phyloP scores from a whole-genome alignment of 768 basidiomycete genomes.

The Serendipita indica region DNA sequence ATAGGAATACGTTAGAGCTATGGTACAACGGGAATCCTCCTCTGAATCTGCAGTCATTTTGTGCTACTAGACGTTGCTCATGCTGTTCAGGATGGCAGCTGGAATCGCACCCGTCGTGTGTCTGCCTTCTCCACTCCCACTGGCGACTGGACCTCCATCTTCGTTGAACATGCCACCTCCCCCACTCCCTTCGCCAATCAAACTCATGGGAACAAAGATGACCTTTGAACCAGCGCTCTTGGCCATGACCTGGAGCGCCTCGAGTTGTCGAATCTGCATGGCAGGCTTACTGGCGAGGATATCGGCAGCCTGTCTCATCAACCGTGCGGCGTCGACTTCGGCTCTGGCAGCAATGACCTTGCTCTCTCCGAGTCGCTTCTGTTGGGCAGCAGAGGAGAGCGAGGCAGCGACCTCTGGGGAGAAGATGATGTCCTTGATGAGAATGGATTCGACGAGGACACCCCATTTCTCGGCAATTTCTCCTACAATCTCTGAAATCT shows the following conservation, averaged over 20 bases:
- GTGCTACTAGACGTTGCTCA: not conserved
- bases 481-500: conserved; percentile 92
- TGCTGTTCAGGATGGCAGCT: conserved; percentile 1
- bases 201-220: conserved; percentile 75
- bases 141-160: conserved; percentile 8
- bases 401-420: conserved; percentile 78
- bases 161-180: conserved; percentile 1
- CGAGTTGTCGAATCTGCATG: conserved; percentile 95
- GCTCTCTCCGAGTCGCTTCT: conserved; percentile 91
- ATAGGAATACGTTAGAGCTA: too few relatives aligned
- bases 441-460: conserved; percentile 89
- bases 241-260: conserved; percentile 92
- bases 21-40: not conserved
- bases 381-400: conserved; percentile 88
- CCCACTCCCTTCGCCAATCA: conserved; percentile 11
- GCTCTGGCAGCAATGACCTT: conserved; percentile 94
- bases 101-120: not conserved
- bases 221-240: conserved; percentile 80
- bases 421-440: conserved; percentile 93
- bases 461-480: conserved; percentile 93
- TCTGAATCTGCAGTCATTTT: not conserved
- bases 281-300: conserved; percentile 89
- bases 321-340: conserved; percentile 84
- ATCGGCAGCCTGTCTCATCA: conserved; percentile 95
- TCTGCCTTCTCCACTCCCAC: not conserved